Conservation (phyloP, 164 flowering plant genomes). For the Dillenia turbinata region DNA sequence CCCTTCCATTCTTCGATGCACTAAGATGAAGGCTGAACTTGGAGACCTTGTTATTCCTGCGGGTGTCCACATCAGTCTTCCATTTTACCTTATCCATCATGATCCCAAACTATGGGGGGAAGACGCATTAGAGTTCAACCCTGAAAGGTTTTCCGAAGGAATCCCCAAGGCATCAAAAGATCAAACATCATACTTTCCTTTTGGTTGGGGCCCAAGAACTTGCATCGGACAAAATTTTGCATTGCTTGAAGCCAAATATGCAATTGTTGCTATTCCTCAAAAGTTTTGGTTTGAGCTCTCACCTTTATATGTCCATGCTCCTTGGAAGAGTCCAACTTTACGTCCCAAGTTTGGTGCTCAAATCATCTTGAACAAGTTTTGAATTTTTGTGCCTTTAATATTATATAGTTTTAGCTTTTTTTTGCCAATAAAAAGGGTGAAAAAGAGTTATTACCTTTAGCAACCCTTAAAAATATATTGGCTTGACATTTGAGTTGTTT, state of each 20-base stretch:
- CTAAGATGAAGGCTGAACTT: constrained; percentile 2
- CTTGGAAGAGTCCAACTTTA: not conserved
- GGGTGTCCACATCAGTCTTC: constrained; percentile 7
- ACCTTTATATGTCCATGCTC: constrained; percentile 21
- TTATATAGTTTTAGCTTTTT: too few relatives aligned
- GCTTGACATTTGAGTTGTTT: too few relatives aligned
- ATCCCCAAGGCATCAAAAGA: constrained; percentile 21
- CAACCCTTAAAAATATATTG: too few relatives aligned
- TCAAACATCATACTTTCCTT: constrained; percentile 18
- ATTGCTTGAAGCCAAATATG: constrained; percentile 24
- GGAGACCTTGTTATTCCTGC: constrained; percentile 9
- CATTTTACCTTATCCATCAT: constrained; percentile 2
- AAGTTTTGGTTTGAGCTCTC: constrained; percentile 15
- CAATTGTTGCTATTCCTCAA: constrained; percentile 20
- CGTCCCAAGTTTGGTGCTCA: constrained; percentile 21
- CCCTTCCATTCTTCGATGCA: not conserved
- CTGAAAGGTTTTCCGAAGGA: constrained; percentile 26
- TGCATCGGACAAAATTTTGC: constrained; percentile 29
- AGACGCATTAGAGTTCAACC: constrained; percentile 22
- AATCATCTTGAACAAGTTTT: constrained; percentile 2
- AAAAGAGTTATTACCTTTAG: too few relatives aligned
- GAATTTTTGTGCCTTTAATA: not conserved
- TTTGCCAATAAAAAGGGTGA: too few relatives aligned
- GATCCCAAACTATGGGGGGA: constrained; percentile 23
- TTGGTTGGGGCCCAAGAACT: constrained; percentile 26